Evolutionary conservation across 345 rosid genomes (phyloP).

Genomic region (Leavenworthia alabamica): DNA sequence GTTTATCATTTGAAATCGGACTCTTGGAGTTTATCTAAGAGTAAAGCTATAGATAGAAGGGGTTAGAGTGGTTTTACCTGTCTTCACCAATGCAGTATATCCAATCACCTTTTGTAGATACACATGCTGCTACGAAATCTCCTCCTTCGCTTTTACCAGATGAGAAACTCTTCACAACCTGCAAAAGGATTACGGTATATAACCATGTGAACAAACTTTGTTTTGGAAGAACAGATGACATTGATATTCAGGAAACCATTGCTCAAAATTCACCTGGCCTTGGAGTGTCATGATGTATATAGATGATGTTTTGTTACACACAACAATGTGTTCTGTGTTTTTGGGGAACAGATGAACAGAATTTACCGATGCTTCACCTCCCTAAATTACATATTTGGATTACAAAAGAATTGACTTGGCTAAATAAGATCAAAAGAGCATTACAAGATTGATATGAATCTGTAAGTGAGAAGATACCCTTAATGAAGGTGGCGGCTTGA

Average conservation of each 20-base stretch:
- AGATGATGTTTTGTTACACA: conserved; percentile 90
- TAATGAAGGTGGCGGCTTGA: conserved; percentile 84
- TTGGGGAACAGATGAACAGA: conserved; percentile 88
- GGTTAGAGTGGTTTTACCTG: conserved; percentile 33
- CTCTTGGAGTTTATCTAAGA: no score
- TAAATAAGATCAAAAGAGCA: not conserved
- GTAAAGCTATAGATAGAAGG: no score
- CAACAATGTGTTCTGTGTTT: conserved; percentile 79
- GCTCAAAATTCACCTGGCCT: conserved; percentile 68
- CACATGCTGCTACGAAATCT: conserved; percentile 84
- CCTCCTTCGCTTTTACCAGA: conserved; percentile 98
- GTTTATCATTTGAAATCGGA: no score
- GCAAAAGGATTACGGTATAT: conserved; percentile 19
- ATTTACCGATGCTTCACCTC: conserved; percentile 98
- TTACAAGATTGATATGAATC: conserved; percentile 12
- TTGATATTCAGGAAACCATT: not conserved
- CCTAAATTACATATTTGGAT: no score
- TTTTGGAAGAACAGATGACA: conserved; percentile 1
- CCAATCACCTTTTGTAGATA: conserved; percentile 98
- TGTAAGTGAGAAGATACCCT: conserved; percentile 46
- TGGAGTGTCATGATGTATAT: conserved; percentile 93
- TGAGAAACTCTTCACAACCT: conserved; percentile 98
- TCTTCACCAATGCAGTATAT: conserved; percentile 95
- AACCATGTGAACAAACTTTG: conserved; percentile 13
- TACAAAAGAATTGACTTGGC: conserved; percentile 15